phyloP scores from a whole-genome alignment of 2,329 filamentous ascomycete genomes.

The Colletotrichum eleusines region DNA sequence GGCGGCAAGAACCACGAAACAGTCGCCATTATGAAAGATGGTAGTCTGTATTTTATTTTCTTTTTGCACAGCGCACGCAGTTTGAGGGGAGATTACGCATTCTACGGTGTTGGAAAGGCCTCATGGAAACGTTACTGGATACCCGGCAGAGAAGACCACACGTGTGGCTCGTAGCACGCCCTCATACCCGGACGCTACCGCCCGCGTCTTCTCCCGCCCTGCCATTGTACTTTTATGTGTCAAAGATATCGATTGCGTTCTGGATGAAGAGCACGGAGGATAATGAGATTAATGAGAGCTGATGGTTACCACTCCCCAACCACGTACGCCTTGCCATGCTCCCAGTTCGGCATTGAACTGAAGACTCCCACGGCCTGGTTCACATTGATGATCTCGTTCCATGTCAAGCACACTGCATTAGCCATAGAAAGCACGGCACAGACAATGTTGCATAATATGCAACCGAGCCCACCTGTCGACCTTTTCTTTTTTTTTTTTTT shows the following conservation, averaged over 20 bases:
- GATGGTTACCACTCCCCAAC: not conserved
- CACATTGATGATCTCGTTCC: not conserved
- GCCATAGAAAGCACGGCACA: not conserved
- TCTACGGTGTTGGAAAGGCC: conserved; percentile 19
- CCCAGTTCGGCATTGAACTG: not conserved
- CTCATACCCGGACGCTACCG: no score
- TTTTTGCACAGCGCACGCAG: not conserved
- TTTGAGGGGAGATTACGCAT: conserved; percentile 13
- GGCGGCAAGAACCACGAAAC: not conserved
- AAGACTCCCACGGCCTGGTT: not conserved
- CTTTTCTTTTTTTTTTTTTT: conserved; percentile 3
- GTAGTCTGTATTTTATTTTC: no score
- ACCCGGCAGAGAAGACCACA: conserved; percentile 29
- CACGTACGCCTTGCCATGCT: not conserved
- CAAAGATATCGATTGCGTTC: not conserved
- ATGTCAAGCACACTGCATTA: not conserved
- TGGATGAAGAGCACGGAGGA: conserved; percentile 2
- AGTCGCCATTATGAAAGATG: conserved; percentile 1
- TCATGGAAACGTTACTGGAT: conserved; percentile 18
- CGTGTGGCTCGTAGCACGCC: not conserved
- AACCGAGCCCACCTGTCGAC: not conserved
- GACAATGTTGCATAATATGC: not conserved
- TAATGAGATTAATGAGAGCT: conserved; percentile 26
- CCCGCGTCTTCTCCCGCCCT: conserved; percentile 15
- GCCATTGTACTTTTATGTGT: conserved; percentile 12